Evolutionary conservation across 2,329 filamentous ascomycete species (phyloP).

Genomic region (Rhynchosporium secalis): DNA sequence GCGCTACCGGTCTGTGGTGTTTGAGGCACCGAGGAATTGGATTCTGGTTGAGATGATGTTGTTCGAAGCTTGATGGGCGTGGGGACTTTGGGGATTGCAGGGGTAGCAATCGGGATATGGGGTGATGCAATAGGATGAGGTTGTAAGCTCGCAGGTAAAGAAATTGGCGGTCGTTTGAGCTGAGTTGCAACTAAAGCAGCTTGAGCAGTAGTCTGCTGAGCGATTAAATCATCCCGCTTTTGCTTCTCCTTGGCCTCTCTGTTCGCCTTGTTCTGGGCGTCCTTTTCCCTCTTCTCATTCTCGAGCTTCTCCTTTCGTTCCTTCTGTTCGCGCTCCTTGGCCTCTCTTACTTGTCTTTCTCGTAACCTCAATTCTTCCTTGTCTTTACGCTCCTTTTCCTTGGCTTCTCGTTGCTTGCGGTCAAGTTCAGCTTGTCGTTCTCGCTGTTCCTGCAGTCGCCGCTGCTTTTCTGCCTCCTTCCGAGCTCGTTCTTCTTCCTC

Average conservation of each 20-base stretch:
- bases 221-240: constrained; percentile 46
- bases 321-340: constrained; percentile 56
- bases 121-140: constrained; percentile 69
- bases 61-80: constrained; percentile 77
- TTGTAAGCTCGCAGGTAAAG: constrained; percentile 58
- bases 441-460: constrained; percentile 77
- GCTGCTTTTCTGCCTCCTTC: constrained; percentile 83
- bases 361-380: constrained; percentile 80
- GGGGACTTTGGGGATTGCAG: constrained; percentile 77
- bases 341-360: constrained; percentile 75
- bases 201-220: constrained; percentile 37
- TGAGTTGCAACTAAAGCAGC: constrained; percentile 44
- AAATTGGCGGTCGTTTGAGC: constrained; percentile 49
- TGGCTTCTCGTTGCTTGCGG: constrained; percentile 76
- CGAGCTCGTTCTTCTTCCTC: constrained; percentile 84
- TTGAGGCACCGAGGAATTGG: constrained; percentile 65
- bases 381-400: constrained; percentile 78
- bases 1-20: constrained; percentile 61
- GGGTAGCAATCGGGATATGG: constrained; percentile 75
- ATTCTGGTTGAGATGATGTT: constrained; percentile 71
- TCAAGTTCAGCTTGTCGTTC: constrained; percentile 84
- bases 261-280: constrained; percentile 48
- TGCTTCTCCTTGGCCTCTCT: constrained; percentile 51
- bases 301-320: constrained; percentile 60
- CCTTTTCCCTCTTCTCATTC: constrained; percentile 59